Evolutionary conservation across 805 yeast species (phyloP).

Genomic region (Metschnikowia corniflorae): DNA sequence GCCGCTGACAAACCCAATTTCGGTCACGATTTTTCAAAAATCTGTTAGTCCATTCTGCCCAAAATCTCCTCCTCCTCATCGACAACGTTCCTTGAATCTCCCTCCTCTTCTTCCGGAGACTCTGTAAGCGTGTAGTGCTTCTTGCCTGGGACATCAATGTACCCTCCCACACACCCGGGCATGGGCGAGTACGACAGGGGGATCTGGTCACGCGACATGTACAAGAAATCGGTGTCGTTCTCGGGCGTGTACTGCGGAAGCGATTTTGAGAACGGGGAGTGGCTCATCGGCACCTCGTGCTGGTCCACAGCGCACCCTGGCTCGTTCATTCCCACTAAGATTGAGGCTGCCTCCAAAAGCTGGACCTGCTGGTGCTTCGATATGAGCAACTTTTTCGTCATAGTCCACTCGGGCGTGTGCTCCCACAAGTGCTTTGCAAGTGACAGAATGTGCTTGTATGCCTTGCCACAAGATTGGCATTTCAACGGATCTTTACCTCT

Average conservation of each 20-base stretch:
- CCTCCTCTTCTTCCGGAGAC: conserved; percentile 15
- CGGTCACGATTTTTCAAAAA: too few relatives aligned
- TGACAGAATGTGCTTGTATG: conserved; percentile 85
- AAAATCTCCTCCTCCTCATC: conserved; percentile 19
- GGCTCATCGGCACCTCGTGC: conserved; percentile 4
- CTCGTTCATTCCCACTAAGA: conserved; percentile 71
- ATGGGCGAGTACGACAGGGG: conserved; percentile 19
- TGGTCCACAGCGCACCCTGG: conserved; percentile 11
- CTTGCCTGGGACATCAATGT: conserved; percentile 19
- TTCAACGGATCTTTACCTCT: conserved; percentile 77
- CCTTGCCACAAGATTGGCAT: conserved; percentile 91
- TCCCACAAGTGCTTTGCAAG: conserved; percentile 90
- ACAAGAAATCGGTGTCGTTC: conserved; percentile 43
- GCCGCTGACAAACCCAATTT: too few relatives aligned
- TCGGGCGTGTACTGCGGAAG: conserved; percentile 12
- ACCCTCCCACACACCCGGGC: conserved; percentile 22
- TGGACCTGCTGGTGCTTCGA: conserved; percentile 90
- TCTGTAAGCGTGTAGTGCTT: conserved; percentile 6
- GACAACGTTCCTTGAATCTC: conserved; percentile 5
- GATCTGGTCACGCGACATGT: conserved; percentile 38
- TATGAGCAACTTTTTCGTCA: conserved; percentile 73
- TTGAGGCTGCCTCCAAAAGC: conserved; percentile 72
- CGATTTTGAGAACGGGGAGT: conserved; percentile 26
- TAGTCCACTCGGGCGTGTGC: conserved; percentile 92
- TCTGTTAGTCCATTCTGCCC: conserved; percentile 16